phyloP scores from a whole-genome alignment of 805 yeast species.

The Myxozyma udenii region DNA sequence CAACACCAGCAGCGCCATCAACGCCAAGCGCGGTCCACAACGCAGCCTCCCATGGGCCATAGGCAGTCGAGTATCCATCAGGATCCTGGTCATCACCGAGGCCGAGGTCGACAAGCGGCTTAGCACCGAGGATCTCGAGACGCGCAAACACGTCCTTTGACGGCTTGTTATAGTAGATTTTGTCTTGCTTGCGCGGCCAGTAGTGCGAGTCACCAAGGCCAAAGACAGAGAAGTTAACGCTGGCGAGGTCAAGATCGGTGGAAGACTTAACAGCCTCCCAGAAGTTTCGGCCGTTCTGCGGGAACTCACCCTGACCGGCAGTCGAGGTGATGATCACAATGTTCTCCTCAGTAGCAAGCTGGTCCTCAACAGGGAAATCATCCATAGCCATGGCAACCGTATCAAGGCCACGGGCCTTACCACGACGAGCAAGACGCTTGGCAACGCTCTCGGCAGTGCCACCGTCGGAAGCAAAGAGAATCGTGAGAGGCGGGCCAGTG shows the following conservation, averaged over 20 bases:
- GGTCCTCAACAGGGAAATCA: constrained; percentile 67
- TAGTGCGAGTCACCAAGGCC: constrained; percentile 81
- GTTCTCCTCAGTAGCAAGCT: constrained; percentile 60
- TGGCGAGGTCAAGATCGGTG: constrained; percentile 62
- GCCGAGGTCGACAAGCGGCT: constrained; percentile 69
- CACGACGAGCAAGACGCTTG: constrained; percentile 72
- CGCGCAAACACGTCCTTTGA: constrained; percentile 67
- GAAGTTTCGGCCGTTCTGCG: constrained; percentile 71
- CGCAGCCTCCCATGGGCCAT: constrained; percentile 75
- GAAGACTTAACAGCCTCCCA: constrained; percentile 68
- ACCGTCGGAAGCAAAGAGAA: constrained; percentile 88
- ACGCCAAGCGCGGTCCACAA: constrained; percentile 90
- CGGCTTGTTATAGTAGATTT: constrained; percentile 91
- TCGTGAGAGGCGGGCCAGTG: constrained; percentile 86
- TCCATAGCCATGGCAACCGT: constrained; percentile 66
- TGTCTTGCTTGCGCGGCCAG: constrained; percentile 97
- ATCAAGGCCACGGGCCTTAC: constrained; percentile 73
- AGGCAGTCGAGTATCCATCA: constrained; percentile 92
- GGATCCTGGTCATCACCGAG: constrained; percentile 97
- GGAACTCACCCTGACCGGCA: constrained; percentile 85
- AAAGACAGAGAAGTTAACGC: constrained; percentile 58
- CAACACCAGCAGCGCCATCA: constrained; percentile 71
- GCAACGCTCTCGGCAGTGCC: constrained; percentile 85
- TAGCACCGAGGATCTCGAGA: constrained; percentile 68
- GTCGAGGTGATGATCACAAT: constrained; percentile 69